These are phyloP conservation scores for Cenchrus fungigraminus DNA, from an alignment of 176 grass and related monocot species.

Conservation along the genomic window DNA sequence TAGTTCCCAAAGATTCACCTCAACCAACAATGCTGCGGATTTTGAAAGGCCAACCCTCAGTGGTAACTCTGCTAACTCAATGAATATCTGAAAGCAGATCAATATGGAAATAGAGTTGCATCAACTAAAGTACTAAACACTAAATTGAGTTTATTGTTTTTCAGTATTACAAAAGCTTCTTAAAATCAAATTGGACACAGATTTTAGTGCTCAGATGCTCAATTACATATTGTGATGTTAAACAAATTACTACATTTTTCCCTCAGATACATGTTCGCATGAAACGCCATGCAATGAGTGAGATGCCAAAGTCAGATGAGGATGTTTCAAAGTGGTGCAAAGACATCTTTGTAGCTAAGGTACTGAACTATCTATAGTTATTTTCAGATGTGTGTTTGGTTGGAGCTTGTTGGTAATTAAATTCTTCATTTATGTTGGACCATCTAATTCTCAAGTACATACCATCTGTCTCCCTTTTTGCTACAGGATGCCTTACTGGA, in stretches of 20 bases:
- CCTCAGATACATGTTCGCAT: conserved; percentile 90
- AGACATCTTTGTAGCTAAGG: conserved; percentile 92
- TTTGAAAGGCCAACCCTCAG: conserved; percentile 89
- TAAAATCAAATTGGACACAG: neutral
- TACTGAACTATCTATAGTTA: conserved; percentile 10
- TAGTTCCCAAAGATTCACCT: conserved; percentile 90
- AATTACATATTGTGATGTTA: neutral
- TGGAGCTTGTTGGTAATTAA: neutral
- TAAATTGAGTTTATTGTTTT: conserved; percentile 28
- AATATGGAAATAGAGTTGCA: conserved; percentile 2
- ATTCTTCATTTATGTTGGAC: neutral
- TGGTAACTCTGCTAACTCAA: conserved; percentile 57
- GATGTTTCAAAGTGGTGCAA: conserved; percentile 88
- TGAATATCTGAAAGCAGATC: neutral
- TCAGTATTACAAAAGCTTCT: neutral
- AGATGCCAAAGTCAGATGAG: conserved; percentile 80
- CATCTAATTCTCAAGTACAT: conserved; percentile 21
- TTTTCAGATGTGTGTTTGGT: conserved; percentile 15
- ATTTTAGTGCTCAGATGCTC: neutral
- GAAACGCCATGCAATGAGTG: conserved; percentile 78
- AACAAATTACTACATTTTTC: neutral
- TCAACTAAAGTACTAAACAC: neutral
- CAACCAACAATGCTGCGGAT: conserved; percentile 95
- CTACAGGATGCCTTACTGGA: conserved; percentile 82
- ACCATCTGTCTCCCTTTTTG: conserved; percentile 11